Evolutionary conservation across 768 basidiomycete genomes (phyloP), one percentile per base, ranked within the genome.

Genomic region (Austroboletus eburneus): DNA sequence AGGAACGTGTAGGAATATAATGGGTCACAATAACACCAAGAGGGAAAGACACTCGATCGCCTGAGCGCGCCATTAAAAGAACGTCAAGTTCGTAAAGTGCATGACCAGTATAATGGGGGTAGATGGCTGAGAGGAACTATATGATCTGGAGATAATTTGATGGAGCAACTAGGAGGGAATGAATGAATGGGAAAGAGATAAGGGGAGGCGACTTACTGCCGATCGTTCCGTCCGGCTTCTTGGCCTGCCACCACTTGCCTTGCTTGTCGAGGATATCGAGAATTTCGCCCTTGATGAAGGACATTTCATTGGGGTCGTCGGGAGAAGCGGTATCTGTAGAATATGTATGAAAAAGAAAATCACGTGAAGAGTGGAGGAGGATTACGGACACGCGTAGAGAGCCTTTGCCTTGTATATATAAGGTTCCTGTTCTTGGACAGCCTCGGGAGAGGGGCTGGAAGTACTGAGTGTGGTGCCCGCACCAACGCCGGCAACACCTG

Each of bases 261-360:
- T 89, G 81, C 68, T 91, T 92, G 69, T 98, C 94, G 47, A 93
- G 66, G 45, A 98, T 87, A 52, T 96, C 92, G 52, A 98, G 78
- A 33, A 91, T 73, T 60, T 97, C 95, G 44, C 92, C 91, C 66
- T 97, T 97, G 42, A 71, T 60, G 67, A 99, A 97, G 39, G 90
- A 89, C 33, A 99, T 87, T 69, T 99, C 96, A 61, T 90, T 96
- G 12, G 94, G 90, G 65, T 99, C 96, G 48, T 97, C 94, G 23
- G 87, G 73, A 3, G 88, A 91, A n/a, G 93, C 95, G 40, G 79
- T 80, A 71, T 99, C 95, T 98, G 67, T 23, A 32, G 54, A 55
- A 42, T 40, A 16, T 27, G 27, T 5, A 27, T 5, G 12, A 32
- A 44, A 37, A 52, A 69, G 22, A 64, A 58, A 39, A 52, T 56